Evolutionary conservation across 345 rosid genomes (phyloP).

Genomic region (Euclidium syriacum): DNA sequence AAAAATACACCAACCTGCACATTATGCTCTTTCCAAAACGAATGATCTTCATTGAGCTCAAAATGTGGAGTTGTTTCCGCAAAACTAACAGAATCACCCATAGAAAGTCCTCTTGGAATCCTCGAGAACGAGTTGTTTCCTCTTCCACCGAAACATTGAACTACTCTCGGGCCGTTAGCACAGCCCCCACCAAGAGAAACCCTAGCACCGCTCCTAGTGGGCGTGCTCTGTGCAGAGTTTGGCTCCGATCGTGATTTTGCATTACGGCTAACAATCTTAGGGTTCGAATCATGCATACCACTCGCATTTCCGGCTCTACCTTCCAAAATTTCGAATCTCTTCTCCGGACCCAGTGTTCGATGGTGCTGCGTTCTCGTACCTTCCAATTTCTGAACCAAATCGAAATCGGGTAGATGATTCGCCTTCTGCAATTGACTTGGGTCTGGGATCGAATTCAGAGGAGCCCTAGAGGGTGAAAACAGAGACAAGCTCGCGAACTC

Average conservation of each 20-base stretch:
- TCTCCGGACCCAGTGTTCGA: slow-evolving; percentile 19
- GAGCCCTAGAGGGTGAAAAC: slow-evolving; percentile 68
- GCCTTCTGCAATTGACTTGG: slow-evolving; percentile 55
- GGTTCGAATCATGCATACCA: slow-evolving; percentile 31
- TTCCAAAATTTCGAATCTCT: slow-evolving; percentile 23
- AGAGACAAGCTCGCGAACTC: slow-evolving; percentile 41
- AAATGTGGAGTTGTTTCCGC: slow-evolving; percentile 54
- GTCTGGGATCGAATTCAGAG: slow-evolving; percentile 68
- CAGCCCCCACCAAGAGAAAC: slow-evolving; percentile 51
- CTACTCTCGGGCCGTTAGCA: slow-evolving; percentile 32
- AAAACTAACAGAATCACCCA: slow-evolving; percentile 33
- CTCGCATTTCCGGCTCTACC: slow-evolving; percentile 22
- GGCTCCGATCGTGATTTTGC: slow-evolving; percentile 58
- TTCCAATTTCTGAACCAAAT: slow-evolving; percentile 33
- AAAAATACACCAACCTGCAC: slow-evolving; percentile 60
- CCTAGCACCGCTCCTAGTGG: slow-evolving; percentile 55
- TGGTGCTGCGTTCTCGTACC: slow-evolving; percentile 22
- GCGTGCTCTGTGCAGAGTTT: slow-evolving; percentile 67
- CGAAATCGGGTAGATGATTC: slow-evolving; percentile 27
- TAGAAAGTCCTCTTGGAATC: slow-evolving; percentile 45
- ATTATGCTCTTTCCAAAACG: slow-evolving; percentile 82
- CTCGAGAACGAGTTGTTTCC: slow-evolving; percentile 42
- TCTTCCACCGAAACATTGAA: slow-evolving; percentile 40
- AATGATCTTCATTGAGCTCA: slow-evolving; percentile 68
- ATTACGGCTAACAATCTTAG: slow-evolving; percentile 41